These are phyloP conservation scores for Catunica adiposa DNA, from an alignment of 2,329 filamentous ascomycete species.

Conservation along the genomic window DNA sequence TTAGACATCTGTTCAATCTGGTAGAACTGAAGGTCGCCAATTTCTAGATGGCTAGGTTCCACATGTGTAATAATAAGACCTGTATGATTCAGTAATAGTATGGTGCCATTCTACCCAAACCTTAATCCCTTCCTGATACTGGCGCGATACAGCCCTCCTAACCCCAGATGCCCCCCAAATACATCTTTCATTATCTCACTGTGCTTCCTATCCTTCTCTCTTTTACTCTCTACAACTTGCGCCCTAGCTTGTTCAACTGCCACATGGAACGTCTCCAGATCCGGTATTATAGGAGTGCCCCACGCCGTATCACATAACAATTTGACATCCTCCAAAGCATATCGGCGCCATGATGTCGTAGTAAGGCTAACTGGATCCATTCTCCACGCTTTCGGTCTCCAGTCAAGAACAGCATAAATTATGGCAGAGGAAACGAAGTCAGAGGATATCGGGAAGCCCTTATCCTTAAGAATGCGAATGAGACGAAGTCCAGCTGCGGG, in stretches of 20 bases:
- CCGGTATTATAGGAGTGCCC: constrained; percentile 10
- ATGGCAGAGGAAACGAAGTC: constrained; percentile 8
- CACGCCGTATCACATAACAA: constrained; percentile 12
- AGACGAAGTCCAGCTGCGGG: constrained; percentile 11
- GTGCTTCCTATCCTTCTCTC: constrained; percentile 1
- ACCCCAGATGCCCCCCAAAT: neutral
- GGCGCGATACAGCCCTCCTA: neutral
- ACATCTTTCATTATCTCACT: neutral
- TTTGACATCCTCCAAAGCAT: constrained; percentile 10
- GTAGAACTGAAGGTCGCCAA: too few species aligned
- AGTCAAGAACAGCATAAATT: constrained; percentile 10
- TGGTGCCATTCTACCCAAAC: neutral
- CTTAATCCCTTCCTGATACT: neutral
- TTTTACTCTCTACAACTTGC: constrained; percentile 5
- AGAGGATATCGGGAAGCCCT: constrained; percentile 3
- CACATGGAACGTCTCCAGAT: neutral
- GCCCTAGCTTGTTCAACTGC: constrained; percentile 5
- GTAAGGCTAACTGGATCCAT: constrained; percentile 5
- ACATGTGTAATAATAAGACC: neutral
- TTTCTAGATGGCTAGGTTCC: neutral
- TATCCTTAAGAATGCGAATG: constrained; percentile 7
- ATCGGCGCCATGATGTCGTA: constrained; percentile 7
- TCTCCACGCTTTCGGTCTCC: constrained; percentile 12
- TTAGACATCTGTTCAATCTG: too few species aligned
- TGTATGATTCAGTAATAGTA: neutral